Conservation (phyloP, 352 stramenopile genomes). For the Globisporangium viniferum region DNA sequence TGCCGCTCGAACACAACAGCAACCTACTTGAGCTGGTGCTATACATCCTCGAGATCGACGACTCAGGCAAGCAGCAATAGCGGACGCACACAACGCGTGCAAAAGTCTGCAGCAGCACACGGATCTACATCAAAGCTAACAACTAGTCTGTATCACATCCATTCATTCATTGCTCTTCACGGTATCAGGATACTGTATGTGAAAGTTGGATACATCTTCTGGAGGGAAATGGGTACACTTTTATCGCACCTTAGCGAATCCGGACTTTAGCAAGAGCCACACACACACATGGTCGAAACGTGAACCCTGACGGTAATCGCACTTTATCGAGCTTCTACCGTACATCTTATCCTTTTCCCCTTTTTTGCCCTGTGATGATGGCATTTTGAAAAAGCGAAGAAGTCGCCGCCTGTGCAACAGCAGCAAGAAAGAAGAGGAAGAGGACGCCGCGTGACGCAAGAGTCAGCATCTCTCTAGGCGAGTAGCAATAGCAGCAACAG, state of each 20-base stretch:
- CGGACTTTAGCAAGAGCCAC: neutral
- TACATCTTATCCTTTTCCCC: neutral
- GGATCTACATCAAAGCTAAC: no score
- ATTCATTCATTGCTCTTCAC: no score
- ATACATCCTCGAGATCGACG: constrained; percentile 2
- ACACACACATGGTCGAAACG: no score
- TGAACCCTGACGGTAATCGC: no score
- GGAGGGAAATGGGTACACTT: neutral
- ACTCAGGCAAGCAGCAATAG: neutral
- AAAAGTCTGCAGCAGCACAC: neutral
- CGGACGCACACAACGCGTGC: no score
- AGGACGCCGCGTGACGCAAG: neutral
- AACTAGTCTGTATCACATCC: no score
- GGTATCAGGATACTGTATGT: no score
- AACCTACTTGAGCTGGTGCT: neutral
- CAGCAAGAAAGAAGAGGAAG: neutral
- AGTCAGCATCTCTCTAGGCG: neutral
- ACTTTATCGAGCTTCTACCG: neutral
- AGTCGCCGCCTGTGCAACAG: no score
- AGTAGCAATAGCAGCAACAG: neutral
- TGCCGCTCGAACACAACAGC: neutral
- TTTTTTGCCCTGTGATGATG: neutral
- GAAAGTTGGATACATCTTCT: no score
- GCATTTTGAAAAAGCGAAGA: no score
- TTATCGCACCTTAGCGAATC: neutral